Conservation (phyloP, 2,329 filamentous ascomycete genomes). For the Calonectria henricotiae region DNA sequence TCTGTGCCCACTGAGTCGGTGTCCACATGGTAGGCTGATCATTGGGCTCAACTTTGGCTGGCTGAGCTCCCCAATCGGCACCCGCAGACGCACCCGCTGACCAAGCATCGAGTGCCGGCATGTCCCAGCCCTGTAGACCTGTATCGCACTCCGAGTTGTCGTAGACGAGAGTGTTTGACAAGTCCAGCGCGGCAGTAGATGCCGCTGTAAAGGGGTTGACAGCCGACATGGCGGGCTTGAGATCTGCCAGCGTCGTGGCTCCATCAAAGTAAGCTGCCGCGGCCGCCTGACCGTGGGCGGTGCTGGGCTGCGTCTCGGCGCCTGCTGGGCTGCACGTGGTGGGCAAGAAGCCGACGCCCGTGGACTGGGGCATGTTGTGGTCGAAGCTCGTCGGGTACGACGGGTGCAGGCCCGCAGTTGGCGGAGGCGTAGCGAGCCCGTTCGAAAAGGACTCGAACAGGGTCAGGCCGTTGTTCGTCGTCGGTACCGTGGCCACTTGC, state of each 20-base stretch:
- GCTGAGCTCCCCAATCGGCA: slow-evolving; percentile 56
- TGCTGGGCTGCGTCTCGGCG: slow-evolving; percentile 49
- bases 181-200: slow-evolving; percentile 53
- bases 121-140: slow-evolving; percentile 59
- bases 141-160: slow-evolving; percentile 56
- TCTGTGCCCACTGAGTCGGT: slow-evolving; percentile 56
- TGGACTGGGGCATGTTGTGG: slow-evolving; percentile 53
- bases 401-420: slow-evolving; percentile 67
- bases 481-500: slow-evolving; percentile 56
- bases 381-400: slow-evolving; percentile 67
- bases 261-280: slow-evolving; percentile 55
- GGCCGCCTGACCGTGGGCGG: slow-evolving; percentile 45
- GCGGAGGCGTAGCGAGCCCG: slow-evolving; percentile 72
- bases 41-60: slow-evolving; percentile 54
- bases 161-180: slow-evolving; percentile 57
- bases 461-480: slow-evolving; percentile 57
- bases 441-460: slow-evolving; percentile 69
- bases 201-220: slow-evolving; percentile 55
- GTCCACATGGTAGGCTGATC: slow-evolving; percentile 58
- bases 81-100: slow-evolving; percentile 49
- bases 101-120: slow-evolving; percentile 59
- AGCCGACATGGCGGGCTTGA: slow-evolving; percentile 56
- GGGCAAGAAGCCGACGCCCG: slow-evolving; percentile 55
- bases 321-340: slow-evolving; percentile 51
- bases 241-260: slow-evolving; percentile 55